Evolutionary conservation across 73 alveolate genomes (phyloP).

Genomic region (Paramecium sexaurelia): DNA sequence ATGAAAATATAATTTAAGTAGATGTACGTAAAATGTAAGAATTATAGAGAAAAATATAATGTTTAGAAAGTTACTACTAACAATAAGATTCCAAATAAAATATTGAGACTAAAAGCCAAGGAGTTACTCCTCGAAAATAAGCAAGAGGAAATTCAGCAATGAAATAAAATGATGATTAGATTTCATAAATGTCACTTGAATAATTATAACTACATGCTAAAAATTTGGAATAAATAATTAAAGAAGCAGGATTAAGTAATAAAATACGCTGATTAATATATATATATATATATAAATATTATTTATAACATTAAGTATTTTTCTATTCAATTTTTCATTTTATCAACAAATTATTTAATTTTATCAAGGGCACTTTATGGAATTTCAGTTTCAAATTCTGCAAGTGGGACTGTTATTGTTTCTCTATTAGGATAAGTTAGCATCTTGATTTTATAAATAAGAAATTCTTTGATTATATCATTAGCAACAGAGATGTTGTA

Average conservation of each 20-base stretch:
- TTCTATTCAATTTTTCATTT: background rate
- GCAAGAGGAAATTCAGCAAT: background rate
- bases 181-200: background rate
- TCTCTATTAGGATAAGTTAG: conserved; percentile 11
- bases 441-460: conserved; percentile 31
- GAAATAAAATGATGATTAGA: background rate
- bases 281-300: background rate
- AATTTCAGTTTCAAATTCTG: conserved; percentile 48
- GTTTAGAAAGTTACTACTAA: background rate
- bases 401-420: conserved; percentile 18
- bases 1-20: background rate
- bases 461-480: conserved; percentile 27
- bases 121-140: background rate
- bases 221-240: background rate
- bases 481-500: background rate
- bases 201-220: background rate
- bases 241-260: background rate
- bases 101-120: background rate
- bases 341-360: background rate
- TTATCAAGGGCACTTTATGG: conserved; percentile 7
- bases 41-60: background rate
- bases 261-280: background rate
- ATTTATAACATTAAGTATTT: background rate
- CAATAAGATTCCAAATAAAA: background rate
- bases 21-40: background rate